Evolutionary conservation across 495 filamentous ascomycete genomes (phyloP).

Genomic region (Trichoderma parareesei): DNA sequence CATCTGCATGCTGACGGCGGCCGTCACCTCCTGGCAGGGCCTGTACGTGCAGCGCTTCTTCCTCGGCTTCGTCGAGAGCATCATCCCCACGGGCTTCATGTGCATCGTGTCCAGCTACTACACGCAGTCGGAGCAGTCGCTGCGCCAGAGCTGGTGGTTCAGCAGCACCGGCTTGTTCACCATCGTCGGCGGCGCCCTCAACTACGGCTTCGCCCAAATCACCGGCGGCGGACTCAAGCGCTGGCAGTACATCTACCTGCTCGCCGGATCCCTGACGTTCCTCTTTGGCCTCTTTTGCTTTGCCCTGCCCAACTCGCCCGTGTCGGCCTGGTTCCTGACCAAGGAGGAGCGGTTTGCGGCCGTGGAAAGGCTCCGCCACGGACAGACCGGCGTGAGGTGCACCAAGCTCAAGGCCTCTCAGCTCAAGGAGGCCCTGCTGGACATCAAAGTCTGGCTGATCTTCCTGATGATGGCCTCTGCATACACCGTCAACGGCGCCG

Average conservation of each 20-base stretch:
- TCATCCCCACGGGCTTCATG: conserved; percentile 65
- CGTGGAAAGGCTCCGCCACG: conserved; percentile 46
- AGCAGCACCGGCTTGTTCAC: conserved; percentile 58
- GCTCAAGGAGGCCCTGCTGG: conserved; percentile 45
- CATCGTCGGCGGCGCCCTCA: conserved; percentile 57
- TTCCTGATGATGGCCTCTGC: conserved; percentile 51
- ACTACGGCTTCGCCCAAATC: conserved; percentile 65
- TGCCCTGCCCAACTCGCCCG: conserved; percentile 49
- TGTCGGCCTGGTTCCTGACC: conserved; percentile 46
- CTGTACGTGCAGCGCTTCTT: conserved; percentile 66
- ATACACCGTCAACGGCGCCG: conserved; percentile 67
- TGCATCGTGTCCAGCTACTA: conserved; percentile 56
- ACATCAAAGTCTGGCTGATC: conserved; percentile 57
- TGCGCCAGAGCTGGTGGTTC: conserved; percentile 65
- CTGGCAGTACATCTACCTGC: conserved; percentile 65
- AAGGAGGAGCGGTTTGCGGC: conserved; percentile 45
- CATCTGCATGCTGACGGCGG: conserved; percentile 60
- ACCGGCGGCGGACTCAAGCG: conserved; percentile 40
- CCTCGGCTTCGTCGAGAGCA: conserved; percentile 59
- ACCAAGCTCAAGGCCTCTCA: conserved; percentile 53
- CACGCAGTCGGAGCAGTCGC: conserved; percentile 57
- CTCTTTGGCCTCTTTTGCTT: conserved; percentile 58
- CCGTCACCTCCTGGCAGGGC: conserved; percentile 53
- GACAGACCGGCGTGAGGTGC: conserved; percentile 54
- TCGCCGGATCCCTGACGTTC: conserved; percentile 56